phyloP scores from a whole-genome alignment of 1,284 basidiomycete species.

The Ceratobasidium sp. region DNA sequence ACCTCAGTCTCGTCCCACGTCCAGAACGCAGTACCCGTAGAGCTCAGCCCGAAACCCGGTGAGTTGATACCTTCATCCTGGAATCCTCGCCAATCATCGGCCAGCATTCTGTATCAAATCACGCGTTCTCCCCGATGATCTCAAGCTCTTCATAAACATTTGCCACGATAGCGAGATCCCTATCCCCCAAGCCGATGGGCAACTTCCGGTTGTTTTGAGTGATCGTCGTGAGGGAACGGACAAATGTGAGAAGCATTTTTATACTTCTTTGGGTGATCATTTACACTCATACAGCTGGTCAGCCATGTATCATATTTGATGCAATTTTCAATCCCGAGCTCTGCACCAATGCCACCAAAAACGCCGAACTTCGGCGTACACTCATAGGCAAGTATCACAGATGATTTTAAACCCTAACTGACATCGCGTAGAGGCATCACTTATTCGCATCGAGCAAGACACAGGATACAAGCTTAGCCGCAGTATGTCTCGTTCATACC shows the following conservation, averaged over 20 bases:
- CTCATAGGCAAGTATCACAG: constrained; percentile 65
- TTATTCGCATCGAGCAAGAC: constrained; percentile 43
- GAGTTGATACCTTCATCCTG: constrained; percentile 23
- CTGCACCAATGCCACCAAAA: constrained; percentile 66
- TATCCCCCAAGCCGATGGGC: constrained; percentile 59
- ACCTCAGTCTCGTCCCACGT: constrained; percentile 45
- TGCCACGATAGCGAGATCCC: constrained; percentile 74
- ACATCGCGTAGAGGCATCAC: constrained; percentile 42
- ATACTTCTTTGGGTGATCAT: neutral
- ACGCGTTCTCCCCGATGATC: constrained; percentile 58
- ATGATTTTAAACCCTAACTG: neutral
- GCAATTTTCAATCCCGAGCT: constrained; percentile 69
- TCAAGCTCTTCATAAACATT: constrained; percentile 77
- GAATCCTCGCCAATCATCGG: constrained; percentile 14
- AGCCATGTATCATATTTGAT: constrained; percentile 73
- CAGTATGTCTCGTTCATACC: constrained; percentile 34
- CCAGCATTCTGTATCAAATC: constrained; percentile 45
- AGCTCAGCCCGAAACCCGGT: constrained; percentile 45
- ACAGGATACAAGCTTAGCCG: constrained; percentile 45
- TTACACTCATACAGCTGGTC: constrained; percentile 63
- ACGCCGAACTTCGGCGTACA: constrained; percentile 72
- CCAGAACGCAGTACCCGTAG: constrained; percentile 43
- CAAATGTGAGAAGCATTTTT: constrained; percentile 64
- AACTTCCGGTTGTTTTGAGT: constrained; percentile 75
- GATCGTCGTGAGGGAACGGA: constrained; percentile 69